Base-by-base conservation (phyloP, 805 yeast genomes). In the Cyberlindnera amylophila region DNA sequence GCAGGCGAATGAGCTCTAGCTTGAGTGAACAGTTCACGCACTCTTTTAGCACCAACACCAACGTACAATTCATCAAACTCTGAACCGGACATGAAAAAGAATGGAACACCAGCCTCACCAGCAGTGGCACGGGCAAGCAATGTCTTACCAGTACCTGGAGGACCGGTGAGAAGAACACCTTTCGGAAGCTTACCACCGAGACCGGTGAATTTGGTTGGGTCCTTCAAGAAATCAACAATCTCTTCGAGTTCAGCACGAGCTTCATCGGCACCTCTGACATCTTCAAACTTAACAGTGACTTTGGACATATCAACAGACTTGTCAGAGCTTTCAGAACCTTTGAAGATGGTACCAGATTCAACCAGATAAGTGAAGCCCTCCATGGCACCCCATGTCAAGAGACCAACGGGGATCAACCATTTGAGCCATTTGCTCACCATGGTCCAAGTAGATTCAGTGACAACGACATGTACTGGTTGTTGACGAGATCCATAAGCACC, bases 101-200 rank as follows among this genome's bases (percentile, higher is more conserved):
- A 93, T 33, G 98, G 99, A 18, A 93, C 98, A 42, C 96, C 98
- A 6, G 99, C 98, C 66, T 91, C 98, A 50, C 98, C 98, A 7
- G 99, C 99, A 24, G 96, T 95, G 23, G 99, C 98, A 56, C 98
- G 80, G 0, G 98, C 98, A 50, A 93, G 75, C 52, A 91, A 71
- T 1, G 99, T 93, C 64, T 93, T 91, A 77, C 99, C 99, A 6
- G 99, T 91, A 67, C 99, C 99, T 32, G 99, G 99, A 30, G 99
- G 99, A 35, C 99, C 99, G 11, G 98, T 93, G 51, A 91, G 72
- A 45, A 93, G 70, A 6, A 93, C 96, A 72, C 99, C 99, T 63
- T 91, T 93, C 45, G 99, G 98, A 56, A 93, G 73, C 64, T 90
- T 90, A 39, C 99, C 99, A 52, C 99, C 99, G 38, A 93, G 74